Conservation (phyloP, 257 asterid genomes). For the Galeopsis tetrahit region DNA sequence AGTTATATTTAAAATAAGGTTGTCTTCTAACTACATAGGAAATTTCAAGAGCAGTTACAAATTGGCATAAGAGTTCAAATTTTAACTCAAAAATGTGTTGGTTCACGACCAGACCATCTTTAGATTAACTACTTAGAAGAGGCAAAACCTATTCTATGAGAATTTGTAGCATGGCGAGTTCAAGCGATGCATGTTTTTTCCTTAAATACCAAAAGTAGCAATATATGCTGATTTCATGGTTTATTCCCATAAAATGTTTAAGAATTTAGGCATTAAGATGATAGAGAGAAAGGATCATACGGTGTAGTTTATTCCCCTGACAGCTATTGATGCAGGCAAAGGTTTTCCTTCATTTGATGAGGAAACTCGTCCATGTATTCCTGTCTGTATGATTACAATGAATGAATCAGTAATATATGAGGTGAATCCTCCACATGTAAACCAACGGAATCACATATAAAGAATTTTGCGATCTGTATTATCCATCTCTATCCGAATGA, state of each 20-base stretch:
- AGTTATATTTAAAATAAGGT: too few species aligned
- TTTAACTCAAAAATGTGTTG: too few species aligned
- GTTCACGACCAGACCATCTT: too few species aligned
- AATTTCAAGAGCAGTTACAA: too few species aligned
- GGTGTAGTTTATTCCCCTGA: conserved; percentile 53
- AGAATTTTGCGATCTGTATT: conserved; percentile 14
- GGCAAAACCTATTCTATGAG: not conserved
- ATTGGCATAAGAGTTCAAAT: too few species aligned
- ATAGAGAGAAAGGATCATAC: conserved; percentile 25
- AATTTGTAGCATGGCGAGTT: not conserved
- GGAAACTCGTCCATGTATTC: conserved; percentile 50
- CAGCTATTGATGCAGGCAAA: conserved; percentile 52
- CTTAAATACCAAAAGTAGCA: not conserved
- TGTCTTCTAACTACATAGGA: too few species aligned
- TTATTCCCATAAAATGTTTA: not conserved
- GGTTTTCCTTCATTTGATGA: conserved; percentile 54
- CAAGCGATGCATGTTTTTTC: not conserved
- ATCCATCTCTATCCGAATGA: conserved; percentile 3
- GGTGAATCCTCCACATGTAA: conserved; percentile 11
- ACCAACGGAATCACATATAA: conserved; percentile 6
- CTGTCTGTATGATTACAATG: conserved; percentile 43
- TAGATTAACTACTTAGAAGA: not conserved
- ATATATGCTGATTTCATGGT: conserved; percentile 6
- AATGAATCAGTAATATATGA: conserved; percentile 21
- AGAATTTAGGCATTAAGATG: conserved; percentile 1